phyloP scores from a whole-genome alignment of 225 moss, liverwort and hornwort species.

The Bryum argenteum region DNA sequence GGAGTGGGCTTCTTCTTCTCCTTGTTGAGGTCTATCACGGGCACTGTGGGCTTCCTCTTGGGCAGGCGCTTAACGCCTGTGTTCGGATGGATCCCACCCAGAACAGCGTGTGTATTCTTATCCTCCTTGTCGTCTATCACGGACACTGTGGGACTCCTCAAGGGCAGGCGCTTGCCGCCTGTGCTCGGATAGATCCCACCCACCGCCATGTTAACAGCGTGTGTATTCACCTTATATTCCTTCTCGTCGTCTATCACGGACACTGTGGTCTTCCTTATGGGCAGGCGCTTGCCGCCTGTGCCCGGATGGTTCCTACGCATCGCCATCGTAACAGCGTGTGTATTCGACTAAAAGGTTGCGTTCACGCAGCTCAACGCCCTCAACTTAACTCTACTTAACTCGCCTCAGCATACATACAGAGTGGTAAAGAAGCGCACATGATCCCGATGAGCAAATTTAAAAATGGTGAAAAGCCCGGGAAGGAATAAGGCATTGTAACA shows the following conservation, averaged over 20 bases:
- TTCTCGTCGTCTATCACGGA: constrained; percentile 74
- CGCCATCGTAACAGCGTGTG: constrained; percentile 29
- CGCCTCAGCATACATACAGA: not conserved
- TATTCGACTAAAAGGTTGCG: not conserved
- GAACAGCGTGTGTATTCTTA: too few species aligned
- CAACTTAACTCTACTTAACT: not conserved
- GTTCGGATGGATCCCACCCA: constrained; percentile 60
- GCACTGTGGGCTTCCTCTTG: constrained; percentile 48
- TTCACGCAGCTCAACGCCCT: not conserved
- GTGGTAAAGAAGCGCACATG: not conserved
- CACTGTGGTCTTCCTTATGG: constrained; percentile 49
- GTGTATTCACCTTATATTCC: too few species aligned
- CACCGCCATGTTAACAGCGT: too few species aligned
- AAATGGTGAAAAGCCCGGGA: not conserved
- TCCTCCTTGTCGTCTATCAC: constrained; percentile 87
- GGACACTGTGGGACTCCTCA: constrained; percentile 45
- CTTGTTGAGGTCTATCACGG: constrained; percentile 73
- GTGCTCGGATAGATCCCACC: constrained; percentile 62
- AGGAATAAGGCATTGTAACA: not conserved
- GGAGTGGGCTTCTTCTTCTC: constrained; percentile 98
- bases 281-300: constrained; percentile 61
- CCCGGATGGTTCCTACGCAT: too few species aligned
- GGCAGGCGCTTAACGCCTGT: constrained; percentile 62
- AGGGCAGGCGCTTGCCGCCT: constrained; percentile 59
- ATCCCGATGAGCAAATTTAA: not conserved